Evolutionary conservation across 768 basidiomycete species (phyloP), one percentile per base, ranked within the genome.

Genomic region (Tricholoma sp.): DNA sequence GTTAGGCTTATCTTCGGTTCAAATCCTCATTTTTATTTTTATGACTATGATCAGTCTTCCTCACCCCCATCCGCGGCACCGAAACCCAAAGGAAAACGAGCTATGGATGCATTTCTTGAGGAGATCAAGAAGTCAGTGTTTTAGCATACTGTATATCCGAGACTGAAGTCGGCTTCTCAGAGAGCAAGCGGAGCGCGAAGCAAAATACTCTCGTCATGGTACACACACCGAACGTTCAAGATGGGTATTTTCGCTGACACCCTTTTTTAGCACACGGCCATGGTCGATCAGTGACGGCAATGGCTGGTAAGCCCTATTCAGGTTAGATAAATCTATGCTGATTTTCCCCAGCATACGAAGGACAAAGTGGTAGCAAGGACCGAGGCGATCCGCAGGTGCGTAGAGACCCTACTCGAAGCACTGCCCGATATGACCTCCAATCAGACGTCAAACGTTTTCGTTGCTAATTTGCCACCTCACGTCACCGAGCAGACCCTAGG

Each of bases 61-160:
- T 86, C 90, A 20, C 83, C 86, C 3, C 75, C 81, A 0, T 63
- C 76, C 12, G 66, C 65, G 56, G 74, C 69, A 5, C 80, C 85
- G 1, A 93, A 86, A 67, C 86, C 91, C 0, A 97, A 93, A 68
- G 97, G 97, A 2, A 97, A 93, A 68, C 84, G 96, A 51, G 93
- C 91, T 1, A 98, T 98, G 93, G 95, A 98, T 70, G 72, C 87
- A 1, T 99, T 98, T 68, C 76, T 99, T 51, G 94, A 97, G 64
- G 94, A 99, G 74, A 92, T 99, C 57, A 98, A 98, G 74, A 83
- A 83, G 96, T 89, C 48, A 18, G 76, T 56, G 39, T 8, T 17
- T 32, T 34, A 11, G 8, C 51, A 17, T 51, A 4, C 3, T 49
- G 18, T 15, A 12, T 20, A 41, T 51, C 41, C 24, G 56, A 45